A percentile compares a stretch with the other conserved stretches of the same genome.
phyloP scores from a whole-genome alignment of 2,329 filamentous ascomycete genomes.

The Trichoderma sp. region DNA sequence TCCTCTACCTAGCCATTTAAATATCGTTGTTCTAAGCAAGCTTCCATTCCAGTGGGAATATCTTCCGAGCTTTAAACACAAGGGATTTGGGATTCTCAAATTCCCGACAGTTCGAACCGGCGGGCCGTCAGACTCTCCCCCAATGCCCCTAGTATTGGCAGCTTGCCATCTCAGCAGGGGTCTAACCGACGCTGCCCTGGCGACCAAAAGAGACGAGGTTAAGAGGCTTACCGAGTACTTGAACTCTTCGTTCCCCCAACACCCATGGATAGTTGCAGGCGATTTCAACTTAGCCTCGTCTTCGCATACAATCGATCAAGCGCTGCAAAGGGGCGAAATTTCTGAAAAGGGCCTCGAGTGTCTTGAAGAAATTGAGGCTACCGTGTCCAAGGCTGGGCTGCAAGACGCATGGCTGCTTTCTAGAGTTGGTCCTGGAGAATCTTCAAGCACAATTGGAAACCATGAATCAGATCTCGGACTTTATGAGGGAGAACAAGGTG shows the following conservation, averaged over 20 bases:
- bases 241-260: constrained; percentile 36
- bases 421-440: constrained; percentile 44
- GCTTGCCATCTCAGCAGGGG: constrained; percentile 62
- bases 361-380: constrained; percentile 46
- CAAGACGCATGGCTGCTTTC: constrained; percentile 52
- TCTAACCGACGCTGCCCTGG: constrained; percentile 56
- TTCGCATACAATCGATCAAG: constrained; percentile 51
- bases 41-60: constrained; percentile 55
- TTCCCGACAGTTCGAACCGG: constrained; percentile 32
- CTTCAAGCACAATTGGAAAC: constrained; percentile 28
- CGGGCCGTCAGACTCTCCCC: constrained; percentile 21
- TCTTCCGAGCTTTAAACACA: constrained; percentile 55
- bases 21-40: constrained; percentile 59
- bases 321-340: constrained; percentile 53
- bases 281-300: constrained; percentile 67
- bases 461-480: constrained; percentile 35
- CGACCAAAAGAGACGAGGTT: constrained; percentile 56
- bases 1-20: constrained; percentile 59
- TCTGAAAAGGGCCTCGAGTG: constrained; percentile 45
- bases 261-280: constrained; percentile 58
- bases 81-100: constrained; percentile 52
- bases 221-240: constrained; percentile 50
- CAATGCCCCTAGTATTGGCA: constrained; percentile 48
- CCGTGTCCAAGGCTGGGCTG: constrained; percentile 46
- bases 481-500: constrained; percentile 60